These are phyloP conservation scores for Collybia nuda DNA, from an alignment of 768 basidiomycete species.

Conservation along the genomic window DNA sequence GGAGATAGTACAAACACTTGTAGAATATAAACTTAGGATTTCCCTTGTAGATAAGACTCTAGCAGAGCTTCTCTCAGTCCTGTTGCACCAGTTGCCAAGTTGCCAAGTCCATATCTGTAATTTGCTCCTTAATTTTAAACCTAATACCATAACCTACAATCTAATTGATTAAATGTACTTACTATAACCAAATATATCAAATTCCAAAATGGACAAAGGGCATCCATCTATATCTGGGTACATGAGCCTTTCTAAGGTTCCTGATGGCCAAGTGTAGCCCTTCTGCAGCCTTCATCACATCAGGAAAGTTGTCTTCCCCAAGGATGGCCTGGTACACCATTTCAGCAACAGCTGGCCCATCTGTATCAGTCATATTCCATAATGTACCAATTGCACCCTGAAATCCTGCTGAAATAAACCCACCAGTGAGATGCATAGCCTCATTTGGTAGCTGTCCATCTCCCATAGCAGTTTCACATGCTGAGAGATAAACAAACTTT, in stretches of 20 bases:
- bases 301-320: background rate
- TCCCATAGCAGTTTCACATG: conserved; percentile 37
- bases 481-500: conserved; percentile 35
- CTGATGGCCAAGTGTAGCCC: background rate
- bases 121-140: too few species aligned
- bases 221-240: background rate
- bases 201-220: conserved; percentile 5
- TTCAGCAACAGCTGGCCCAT: conserved; percentile 26
- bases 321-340: conserved; percentile 3
- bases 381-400: conserved; percentile 32
- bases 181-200: conserved; percentile 1
- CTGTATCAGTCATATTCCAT: conserved; percentile 35
- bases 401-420: conserved; percentile 26
- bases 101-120: too few species aligned
- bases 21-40: too few species aligned
- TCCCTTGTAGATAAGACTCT: too few species aligned
- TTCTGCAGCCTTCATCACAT: background rate
- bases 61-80: too few species aligned
- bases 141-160: too few species aligned
- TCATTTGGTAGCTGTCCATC: conserved; percentile 15
- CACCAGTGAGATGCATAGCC: conserved; percentile 31
- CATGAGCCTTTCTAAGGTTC: background rate
- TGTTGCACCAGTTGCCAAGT: too few species aligned
- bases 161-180: too few species aligned
- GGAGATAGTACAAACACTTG: too few species aligned